Evolutionary conservation across 495 filamentous ascomycete species (phyloP), one percentile per base, ranked within the genome.

Genomic region (Penicillium verhagenii): DNA sequence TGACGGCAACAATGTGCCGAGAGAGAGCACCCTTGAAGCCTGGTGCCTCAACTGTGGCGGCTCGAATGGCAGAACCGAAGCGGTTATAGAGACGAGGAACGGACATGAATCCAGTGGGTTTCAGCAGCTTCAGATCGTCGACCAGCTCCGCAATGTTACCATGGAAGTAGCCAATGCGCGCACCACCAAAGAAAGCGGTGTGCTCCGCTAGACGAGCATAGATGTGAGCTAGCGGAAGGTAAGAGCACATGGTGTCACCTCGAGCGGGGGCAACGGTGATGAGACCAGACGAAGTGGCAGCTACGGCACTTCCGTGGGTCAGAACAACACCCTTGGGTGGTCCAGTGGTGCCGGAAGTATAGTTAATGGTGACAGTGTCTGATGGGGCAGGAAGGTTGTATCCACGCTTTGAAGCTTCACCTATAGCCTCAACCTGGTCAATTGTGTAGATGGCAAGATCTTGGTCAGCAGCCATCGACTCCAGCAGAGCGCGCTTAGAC

Each of bases 311-410:
- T 58, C 76, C 74, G 64, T 98, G 95, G 4, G 88, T 91, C 56
- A 97, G 72, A 29, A 93, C 77, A 6, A 97, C 94, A 52, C 94
- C 94, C 75, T 98, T 98, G 5, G 94, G 94, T 57, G 89, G 82
- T 6, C 94, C 95, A 0, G 94, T 98, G 9, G 94, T 98, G 16
- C 94, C 94, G 11, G 90, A 96, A 9, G 94, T 98, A 74, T 98
- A 98, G 75, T 97, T 98, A 73, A 98, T 92, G 28, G 94, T 97
- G 52, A 96, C 79, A 62, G 88, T 79, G 64, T 97, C 92, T 2
- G 87, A 80, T 1, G 88, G 82, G 26, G 71, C 72, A 8, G 94
- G 93, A 26, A 87, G 82, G 39, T 76, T 75, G 47, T 84, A 85
- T 39, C 86, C 81, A 28, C 83, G 79, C 25, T 86, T 86, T 6